Evolutionary conservation across 2,329 filamentous ascomycete species (phyloP), one percentile per base, ranked within the genome.

Genomic region (Allantophomopsis cytisporea): DNA sequence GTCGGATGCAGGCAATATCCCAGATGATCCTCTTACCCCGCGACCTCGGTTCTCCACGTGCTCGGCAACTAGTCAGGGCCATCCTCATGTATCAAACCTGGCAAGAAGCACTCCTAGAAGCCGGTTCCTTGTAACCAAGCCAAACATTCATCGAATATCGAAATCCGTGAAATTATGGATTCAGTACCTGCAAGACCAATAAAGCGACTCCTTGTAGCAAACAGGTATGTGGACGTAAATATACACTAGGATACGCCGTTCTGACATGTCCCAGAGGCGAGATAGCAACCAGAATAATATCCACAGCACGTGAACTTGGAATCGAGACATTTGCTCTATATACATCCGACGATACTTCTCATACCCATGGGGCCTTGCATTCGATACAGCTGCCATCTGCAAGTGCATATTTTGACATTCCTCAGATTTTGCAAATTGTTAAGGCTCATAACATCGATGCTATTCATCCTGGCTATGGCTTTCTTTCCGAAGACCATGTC

Each of bases 381-480:
- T 61, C 66, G 4, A 56, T 80, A 15, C 54, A 64, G 40, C 52
- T 79, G 3, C 50, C 62, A 1, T 71, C 69, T 0, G 60, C 71
- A 14, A 54, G 63, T 1, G 61, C 65, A 0, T 79, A 76, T 47
- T 62, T 75, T 48, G 59, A 69, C 45, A 67, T 75, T 23, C 43
- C 62, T 7, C 52, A 60, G 6, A 53, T 78, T 0, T 51, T 75
- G 7, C 41, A 53, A 0, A 53, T 77, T 17, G 66, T 56, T 3
- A 61, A 64, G 40, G 57, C 68, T 31, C 52, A 76, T 48, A 45
- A 56, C 0, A 71, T 77, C 48, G 69, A 80, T 53, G 73, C 73
- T 13, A 78, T 84, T 47, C 80, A 84, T 56, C 80, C 80, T 1
- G 80, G 80, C 10, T 85, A 84, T 61, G 80, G 80, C 36, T 83